phyloP scores from a whole-genome alignment of 2,329 filamentous ascomycete genomes.

The Aureobasidium sp. region DNA sequence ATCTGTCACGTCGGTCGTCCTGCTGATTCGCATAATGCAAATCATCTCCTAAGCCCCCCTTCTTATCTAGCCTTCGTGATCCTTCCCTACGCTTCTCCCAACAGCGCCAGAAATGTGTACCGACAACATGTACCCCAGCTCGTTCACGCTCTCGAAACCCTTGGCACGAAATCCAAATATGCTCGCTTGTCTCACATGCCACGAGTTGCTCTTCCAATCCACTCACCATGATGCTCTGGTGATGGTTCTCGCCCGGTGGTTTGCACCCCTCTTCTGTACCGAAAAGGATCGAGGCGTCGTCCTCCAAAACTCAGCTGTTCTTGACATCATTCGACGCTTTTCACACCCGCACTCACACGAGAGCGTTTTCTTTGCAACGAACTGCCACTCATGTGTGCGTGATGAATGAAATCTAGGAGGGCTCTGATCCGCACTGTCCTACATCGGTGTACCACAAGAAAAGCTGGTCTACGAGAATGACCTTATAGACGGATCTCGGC shows the following conservation, averaged over 20 bases:
- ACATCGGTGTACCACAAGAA: no score
- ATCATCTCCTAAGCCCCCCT: not conserved
- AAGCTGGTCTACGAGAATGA: not conserved
- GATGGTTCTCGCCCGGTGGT: not conserved
- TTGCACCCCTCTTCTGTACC: not conserved
- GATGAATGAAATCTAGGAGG: not conserved
- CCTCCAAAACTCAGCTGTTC: not conserved
- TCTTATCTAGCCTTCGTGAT: not conserved
- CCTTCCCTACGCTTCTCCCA: not conserved
- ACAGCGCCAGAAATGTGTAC: not conserved
- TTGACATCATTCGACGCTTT: not conserved
- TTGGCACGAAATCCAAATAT: conserved; percentile 12
- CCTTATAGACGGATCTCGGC: not conserved
- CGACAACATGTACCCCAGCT: conserved; percentile 4
- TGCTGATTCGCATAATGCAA: not conserved
- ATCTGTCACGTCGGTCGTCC: conserved; percentile 2
- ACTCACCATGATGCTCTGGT: not conserved
- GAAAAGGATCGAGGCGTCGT: not conserved
- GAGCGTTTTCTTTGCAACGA: not conserved
- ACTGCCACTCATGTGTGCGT: not conserved
- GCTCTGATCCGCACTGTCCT: not conserved
- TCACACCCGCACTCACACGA: not conserved
- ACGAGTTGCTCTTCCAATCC: conserved; percentile 1
- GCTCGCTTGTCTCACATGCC: conserved; percentile 14
- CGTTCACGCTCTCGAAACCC: not conserved